phyloP scores from a whole-genome alignment of 306 rosid genomes.

The Geum urbanum region DNA sequence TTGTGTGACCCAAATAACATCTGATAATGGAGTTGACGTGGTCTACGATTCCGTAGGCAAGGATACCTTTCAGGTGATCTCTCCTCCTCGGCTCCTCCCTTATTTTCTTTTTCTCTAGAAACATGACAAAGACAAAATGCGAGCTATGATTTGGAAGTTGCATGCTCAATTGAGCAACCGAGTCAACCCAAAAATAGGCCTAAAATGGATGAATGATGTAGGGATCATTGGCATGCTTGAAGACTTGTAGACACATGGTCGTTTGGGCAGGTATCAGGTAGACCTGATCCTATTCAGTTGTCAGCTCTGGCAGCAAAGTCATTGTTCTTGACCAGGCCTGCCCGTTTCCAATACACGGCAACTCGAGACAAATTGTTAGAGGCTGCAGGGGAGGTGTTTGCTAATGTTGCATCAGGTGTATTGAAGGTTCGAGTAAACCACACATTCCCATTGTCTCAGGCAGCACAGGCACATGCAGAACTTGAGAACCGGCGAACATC shows the following conservation, averaged over 20 bases:
- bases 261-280: conserved; percentile 87
- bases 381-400: conserved; percentile 71
- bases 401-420: conserved; percentile 48
- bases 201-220: conserved; percentile 18
- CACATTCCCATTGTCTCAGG: conserved; percentile 69
- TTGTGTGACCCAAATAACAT: conserved; percentile 72
- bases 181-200: no score
- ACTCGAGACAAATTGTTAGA: conserved; percentile 62
- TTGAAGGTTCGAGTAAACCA: conserved; percentile 71
- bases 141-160: no score
- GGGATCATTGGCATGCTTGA: conserved; percentile 84
- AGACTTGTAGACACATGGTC: conserved; percentile 68
- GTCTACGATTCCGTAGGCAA: conserved; percentile 94
- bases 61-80: conserved; percentile 75
- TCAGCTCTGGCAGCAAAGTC: conserved; percentile 66
- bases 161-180: no score
- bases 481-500: conserved; percentile 71
- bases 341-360: conserved; percentile 46
- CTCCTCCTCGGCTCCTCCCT: neutral
- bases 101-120: neutral
- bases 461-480: conserved; percentile 73
- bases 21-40: conserved; percentile 74
- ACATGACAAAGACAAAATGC: neutral
- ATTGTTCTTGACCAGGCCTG: conserved; percentile 76
- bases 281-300: conserved; percentile 80